A percentile compares a stretch with the other conserved stretches of the same genome.
Conservation (phyloP, 148 eudicot species). For the Rhododendron mucronatum region DNA sequence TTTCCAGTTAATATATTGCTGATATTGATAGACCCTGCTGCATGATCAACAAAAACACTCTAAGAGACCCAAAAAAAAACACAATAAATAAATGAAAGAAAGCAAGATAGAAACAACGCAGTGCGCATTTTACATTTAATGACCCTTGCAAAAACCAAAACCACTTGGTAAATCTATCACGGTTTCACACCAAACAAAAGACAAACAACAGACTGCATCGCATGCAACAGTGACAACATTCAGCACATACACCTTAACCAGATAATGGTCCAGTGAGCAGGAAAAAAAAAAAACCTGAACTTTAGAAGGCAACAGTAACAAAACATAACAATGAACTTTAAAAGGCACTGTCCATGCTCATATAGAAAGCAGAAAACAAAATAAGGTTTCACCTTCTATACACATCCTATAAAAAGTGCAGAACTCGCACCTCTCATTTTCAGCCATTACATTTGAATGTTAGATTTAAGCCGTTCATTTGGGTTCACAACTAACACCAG, state of each 20-base stretch:
- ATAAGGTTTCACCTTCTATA: neutral
- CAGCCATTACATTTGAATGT: neutral
- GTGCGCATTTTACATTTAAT: too few relatives aligned
- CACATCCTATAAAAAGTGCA: neutral
- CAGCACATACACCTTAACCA: neutral
- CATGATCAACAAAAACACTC: too few relatives aligned
- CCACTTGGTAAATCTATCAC: too few relatives aligned
- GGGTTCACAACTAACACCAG: neutral
- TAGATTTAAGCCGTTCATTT: neutral
- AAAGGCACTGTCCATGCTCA: neutral
- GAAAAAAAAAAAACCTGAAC: neutral
- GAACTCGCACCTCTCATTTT: neutral
- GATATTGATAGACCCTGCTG: too few relatives aligned
- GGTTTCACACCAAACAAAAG: too few relatives aligned
- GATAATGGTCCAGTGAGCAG: neutral
- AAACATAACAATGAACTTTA: neutral
- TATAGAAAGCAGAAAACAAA: neutral
- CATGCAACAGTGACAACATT: neutral
- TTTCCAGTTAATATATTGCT: too few relatives aligned
- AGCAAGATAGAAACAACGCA: too few relatives aligned
- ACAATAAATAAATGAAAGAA: too few relatives aligned
- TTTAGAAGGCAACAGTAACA: neutral
- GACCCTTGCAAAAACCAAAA: too few relatives aligned
- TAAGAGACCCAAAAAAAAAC: too few relatives aligned
- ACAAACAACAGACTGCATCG: neutral